Percentiles rank a stretch among this genome's conserved stretches.
phyloP scores from a whole-genome alignment of 1,284 basidiomycete genomes.

The Moesziomyces parantarcticus region DNA sequence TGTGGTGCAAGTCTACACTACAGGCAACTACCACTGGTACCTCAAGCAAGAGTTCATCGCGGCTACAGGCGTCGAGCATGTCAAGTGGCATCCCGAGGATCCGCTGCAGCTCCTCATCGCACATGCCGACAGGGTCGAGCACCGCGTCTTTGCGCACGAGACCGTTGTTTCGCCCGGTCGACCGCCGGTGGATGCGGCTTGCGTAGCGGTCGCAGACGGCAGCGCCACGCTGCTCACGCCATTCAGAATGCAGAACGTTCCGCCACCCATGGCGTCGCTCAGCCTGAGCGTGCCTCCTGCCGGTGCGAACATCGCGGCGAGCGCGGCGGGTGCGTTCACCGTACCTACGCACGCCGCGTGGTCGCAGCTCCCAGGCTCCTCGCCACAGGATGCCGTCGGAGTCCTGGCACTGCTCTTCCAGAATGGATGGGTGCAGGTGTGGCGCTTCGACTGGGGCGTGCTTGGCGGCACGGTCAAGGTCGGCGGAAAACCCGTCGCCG shows the following conservation, averaged over 20 bases:
- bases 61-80: conserved; percentile 69
- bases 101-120: conserved; percentile 76
- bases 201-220: conserved; percentile 91
- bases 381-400: conserved; percentile 69
- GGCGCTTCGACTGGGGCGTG: conserved; percentile 69
- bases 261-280: conserved; percentile 91
- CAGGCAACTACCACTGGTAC: conserved; percentile 93
- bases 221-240: conserved; percentile 85
- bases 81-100: conserved; percentile 90
- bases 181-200: conserved; percentile 82
- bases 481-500: conserved; percentile 35
- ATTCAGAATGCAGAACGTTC: conserved; percentile 91
- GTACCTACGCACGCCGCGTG: conserved; percentile 71
- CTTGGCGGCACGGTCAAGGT: conserved; percentile 37
- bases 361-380: conserved; percentile 72
- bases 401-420: conserved; percentile 76
- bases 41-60: conserved; percentile 61
- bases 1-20: conserved; percentile 88
- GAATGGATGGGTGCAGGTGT: conserved; percentile 73
- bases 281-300: conserved; percentile 71
- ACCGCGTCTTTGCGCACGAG: conserved; percentile 79
- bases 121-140: conserved; percentile 72
- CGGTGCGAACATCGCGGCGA: conserved; percentile 14
- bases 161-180: conserved; percentile 75
- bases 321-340: conserved; percentile 12